phyloP scores from a whole-genome alignment of 352 stramenopile species.

The Globisporangium nodosum region DNA sequence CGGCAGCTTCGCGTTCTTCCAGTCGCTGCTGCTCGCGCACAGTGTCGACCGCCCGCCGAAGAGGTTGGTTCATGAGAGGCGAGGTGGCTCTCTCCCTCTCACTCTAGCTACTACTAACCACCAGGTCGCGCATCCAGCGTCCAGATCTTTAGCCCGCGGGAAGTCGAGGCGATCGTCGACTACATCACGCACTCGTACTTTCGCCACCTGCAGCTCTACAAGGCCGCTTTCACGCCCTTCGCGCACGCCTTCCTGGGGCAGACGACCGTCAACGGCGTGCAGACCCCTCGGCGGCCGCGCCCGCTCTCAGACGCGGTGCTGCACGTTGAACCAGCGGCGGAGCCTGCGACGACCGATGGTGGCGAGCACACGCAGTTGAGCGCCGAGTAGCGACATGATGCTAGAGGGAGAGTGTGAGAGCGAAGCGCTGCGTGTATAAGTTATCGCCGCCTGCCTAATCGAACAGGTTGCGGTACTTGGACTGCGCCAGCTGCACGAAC shows the following conservation, averaged over 20 bases:
- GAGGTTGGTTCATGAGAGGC: slow-evolving; percentile 22
- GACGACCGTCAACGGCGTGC: slow-evolving; percentile 32
- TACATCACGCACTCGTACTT: slow-evolving; percentile 79
- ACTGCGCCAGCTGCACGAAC: slow-evolving; percentile 66
- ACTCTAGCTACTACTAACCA: background rate
- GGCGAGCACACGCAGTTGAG: background rate
- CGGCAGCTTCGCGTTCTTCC: slow-evolving; percentile 52
- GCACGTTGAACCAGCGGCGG: slow-evolving; percentile 14
- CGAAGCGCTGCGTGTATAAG: too few species aligned
- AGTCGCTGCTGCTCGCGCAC: slow-evolving; percentile 54
- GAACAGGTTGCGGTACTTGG: slow-evolving; percentile 71
- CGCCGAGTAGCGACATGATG: background rate
- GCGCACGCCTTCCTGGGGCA: slow-evolving; percentile 48
- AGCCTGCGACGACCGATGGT: background rate
- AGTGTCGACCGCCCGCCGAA: slow-evolving; percentile 66
- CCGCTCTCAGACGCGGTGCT: slow-evolving; percentile 36
- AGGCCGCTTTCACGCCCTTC: slow-evolving; percentile 71
- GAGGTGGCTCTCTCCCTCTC: background rate
- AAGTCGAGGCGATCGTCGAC: slow-evolving; percentile 60
- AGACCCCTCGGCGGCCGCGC: slow-evolving; percentile 28
- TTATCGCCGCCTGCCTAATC: slow-evolving; percentile 24
- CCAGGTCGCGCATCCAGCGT: slow-evolving; percentile 24
- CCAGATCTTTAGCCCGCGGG: slow-evolving; percentile 39
- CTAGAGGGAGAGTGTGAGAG: background rate
- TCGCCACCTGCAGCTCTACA: slow-evolving; percentile 76